Evolutionary conservation across 805 yeast genomes (phyloP).

Genomic region (Candida xiaguanensis): DNA sequence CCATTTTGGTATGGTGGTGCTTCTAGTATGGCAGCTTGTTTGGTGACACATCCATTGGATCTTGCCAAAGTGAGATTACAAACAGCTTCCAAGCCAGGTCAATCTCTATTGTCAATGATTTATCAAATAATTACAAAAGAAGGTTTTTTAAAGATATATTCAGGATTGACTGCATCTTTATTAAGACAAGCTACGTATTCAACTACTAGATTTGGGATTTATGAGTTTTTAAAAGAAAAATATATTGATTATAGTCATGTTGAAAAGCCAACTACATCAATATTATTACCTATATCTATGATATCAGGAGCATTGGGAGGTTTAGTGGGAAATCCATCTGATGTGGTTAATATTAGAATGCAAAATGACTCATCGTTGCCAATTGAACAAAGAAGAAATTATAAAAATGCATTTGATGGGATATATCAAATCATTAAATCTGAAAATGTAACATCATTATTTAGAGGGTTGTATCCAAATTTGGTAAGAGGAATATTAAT

Average conservation of each 20-base stretch:
- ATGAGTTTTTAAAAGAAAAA: constrained; percentile 66
- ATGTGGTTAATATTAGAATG: constrained; percentile 85
- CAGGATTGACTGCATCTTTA: constrained; percentile 78
- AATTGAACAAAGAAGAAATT: constrained; percentile 60
- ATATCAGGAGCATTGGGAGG: constrained; percentile 84
- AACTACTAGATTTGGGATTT: constrained; percentile 81
- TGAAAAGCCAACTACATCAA: constrained; percentile 51
- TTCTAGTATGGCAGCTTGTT: constrained; percentile 63
- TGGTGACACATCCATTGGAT: constrained; percentile 78
- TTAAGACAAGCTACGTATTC: constrained; percentile 87
- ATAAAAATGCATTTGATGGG: constrained; percentile 77
- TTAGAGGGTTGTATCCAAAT: constrained; percentile 77
- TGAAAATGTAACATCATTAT: constrained; percentile 58
- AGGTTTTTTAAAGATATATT: constrained; percentile 67
- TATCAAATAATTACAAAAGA: constrained; percentile 55
- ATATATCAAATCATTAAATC: constrained; percentile 52
- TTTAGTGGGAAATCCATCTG: constrained; percentile 83
- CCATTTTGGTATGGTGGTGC: constrained; percentile 66
- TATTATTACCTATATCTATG: constrained; percentile 76
- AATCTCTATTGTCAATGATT: constrained; percentile 60
- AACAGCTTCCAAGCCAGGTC: constrained; percentile 68
- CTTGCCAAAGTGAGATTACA: constrained; percentile 84
- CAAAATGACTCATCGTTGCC: constrained; percentile 80
- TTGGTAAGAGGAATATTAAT: constrained; percentile 75
- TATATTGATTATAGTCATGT: constrained; percentile 37